Evolutionary conservation across 768 basidiomycete species (phyloP).

Genomic region (Collybia nuda): DNA sequence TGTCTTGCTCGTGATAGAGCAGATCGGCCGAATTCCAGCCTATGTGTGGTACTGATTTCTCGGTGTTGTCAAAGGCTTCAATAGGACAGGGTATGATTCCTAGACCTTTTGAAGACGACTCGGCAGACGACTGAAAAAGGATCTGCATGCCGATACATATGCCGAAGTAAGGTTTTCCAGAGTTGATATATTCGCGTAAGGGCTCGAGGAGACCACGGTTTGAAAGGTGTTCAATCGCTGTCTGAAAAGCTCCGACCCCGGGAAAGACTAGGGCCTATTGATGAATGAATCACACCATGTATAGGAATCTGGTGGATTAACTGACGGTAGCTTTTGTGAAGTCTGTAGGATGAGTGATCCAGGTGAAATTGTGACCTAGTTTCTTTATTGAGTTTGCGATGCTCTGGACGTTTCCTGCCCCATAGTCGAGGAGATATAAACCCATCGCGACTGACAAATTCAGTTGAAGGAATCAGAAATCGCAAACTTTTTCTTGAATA

Average conservation of each 20-base stretch:
- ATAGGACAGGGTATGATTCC: slow-evolving; percentile 84
- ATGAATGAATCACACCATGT: slow-evolving; percentile 13
- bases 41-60: slow-evolving; percentile 96
- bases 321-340: slow-evolving; percentile 89
- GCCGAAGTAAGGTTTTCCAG: slow-evolving; percentile 92
- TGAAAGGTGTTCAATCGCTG: slow-evolving; percentile 77
- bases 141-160: slow-evolving; percentile 99
- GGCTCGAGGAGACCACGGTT: slow-evolving; percentile 77
- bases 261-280: slow-evolving; percentile 91
- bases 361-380: slow-evolving; percentile 85
- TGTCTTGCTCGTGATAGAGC: slow-evolving; percentile 41
- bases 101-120: slow-evolving; percentile 76
- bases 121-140: slow-evolving; percentile 84
- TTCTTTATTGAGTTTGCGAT: slow-evolving; percentile 87
- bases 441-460: slow-evolving; percentile 22
- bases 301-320: slow-evolving; percentile 10
- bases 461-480: slow-evolving; percentile 3
- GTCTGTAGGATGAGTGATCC: slow-evolving; percentile 81
- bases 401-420: slow-evolving; percentile 92
- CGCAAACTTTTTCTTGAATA: no score
- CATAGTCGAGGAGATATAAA: slow-evolving; percentile 94
- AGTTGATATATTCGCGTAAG: slow-evolving; percentile 76
- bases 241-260: slow-evolving; percentile 92
- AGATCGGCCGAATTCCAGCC: slow-evolving; percentile 89
- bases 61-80: slow-evolving; percentile 61